phyloP scores from a whole-genome alignment of 2,329 filamentous ascomycete species.

The Pseudogymnoascus sp. region DNA sequence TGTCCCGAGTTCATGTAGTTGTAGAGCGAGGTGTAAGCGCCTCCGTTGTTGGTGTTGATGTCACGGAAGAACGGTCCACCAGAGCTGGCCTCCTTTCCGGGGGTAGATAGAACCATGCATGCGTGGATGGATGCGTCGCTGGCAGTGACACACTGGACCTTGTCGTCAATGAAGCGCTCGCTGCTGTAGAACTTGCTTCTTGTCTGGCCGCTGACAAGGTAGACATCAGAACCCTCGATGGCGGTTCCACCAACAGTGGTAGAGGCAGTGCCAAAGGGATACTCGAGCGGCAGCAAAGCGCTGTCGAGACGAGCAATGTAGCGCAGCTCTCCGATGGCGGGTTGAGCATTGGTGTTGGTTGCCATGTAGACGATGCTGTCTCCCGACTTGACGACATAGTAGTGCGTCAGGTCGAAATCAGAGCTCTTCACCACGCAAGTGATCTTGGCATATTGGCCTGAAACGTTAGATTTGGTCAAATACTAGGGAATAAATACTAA shows the following conservation, averaged over 20 bases:
- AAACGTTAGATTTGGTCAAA: not conserved
- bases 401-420: conserved; percentile 43
- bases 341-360: conserved; percentile 51
- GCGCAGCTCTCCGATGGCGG: conserved; percentile 50
- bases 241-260: conserved; percentile 43
- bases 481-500: not conserved
- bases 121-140: conserved; percentile 40
- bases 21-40: conserved; percentile 48
- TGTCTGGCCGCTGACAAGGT: conserved; percentile 51
- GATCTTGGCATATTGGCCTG: conserved; percentile 44
- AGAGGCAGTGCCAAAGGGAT: conserved; percentile 44
- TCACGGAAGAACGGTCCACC: conserved; percentile 56
- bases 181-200: conserved; percentile 63
- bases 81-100: conserved; percentile 51
- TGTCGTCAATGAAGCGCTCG: conserved; percentile 60
- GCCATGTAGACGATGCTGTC: conserved; percentile 52
- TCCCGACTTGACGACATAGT: conserved; percentile 50
- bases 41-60: conserved; percentile 50
- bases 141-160: conserved; percentile 52
- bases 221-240: conserved; percentile 53
- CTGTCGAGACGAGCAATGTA: conserved; percentile 54
- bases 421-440: conserved; percentile 47
- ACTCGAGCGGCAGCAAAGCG: conserved; percentile 39
- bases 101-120: conserved; percentile 47
- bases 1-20: conserved; percentile 56